Evolutionary conservation across 1,284 basidiomycete species (phyloP), one percentile per base, ranked within the genome.

Genomic region (Naganishia liquefaciens): DNA sequence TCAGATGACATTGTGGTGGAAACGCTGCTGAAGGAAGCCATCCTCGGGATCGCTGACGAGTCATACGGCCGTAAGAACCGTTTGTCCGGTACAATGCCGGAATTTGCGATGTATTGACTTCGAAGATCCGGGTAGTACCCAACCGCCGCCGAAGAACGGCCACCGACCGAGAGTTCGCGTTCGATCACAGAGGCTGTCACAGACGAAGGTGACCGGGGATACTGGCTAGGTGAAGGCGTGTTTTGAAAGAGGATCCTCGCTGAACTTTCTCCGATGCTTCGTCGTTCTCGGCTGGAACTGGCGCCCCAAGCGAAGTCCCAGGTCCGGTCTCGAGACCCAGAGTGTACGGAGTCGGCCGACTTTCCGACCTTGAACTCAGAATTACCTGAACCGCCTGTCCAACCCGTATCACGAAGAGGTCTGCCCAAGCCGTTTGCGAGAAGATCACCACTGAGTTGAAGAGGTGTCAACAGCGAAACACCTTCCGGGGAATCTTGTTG

Each of bases 21-120:
- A 23, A 53, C n/a, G 39, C 51, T 53, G 21, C 51, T 53, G 33
- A 53, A 53, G 33, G 51, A 53, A 10, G 51, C 33, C 51, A 53
- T 53, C 30, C 51, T 33, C 11, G 51, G 28, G 28, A 53, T 53
- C n/a, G 19, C n/a, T 2, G 33, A n/a, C 19, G 33, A 33, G 17
- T n/a, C 28, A 39, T 53, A 21, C 23, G 51, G 33, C 5, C 5
- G 19, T n/a, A 39, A n/a, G 13, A 53, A n/a, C 17, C 51, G 11
- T 37, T 9, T 39, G 19, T 39, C 51, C n/a, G 51, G n/a, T n/a
- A n/a, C 51, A n/a, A 17, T 19, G 11, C 19, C 28, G 17, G 33
- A 37, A 5, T 13, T 6, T 11, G 28, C n/a, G 11, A 21, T 23
- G 3, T 30, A 53, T 19, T 9, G 17, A 39, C 51, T 17, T 2